Evolutionary conservation across 768 basidiomycete genomes (phyloP).

Genomic region (Dacryopinax primogenitus): DNA sequence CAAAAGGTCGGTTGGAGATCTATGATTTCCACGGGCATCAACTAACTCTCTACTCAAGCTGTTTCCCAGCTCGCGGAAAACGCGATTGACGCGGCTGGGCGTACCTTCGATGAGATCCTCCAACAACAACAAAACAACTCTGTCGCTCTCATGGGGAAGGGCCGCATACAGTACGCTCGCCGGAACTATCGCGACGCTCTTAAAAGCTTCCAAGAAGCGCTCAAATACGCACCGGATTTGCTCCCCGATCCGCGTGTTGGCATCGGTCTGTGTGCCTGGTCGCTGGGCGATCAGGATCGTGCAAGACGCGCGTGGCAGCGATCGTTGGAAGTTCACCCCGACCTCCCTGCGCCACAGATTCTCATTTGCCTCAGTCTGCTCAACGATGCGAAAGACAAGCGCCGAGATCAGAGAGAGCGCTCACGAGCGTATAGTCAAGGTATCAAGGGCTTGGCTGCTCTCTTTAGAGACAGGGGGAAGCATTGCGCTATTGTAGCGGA

Average conservation of each 20-base stretch:
- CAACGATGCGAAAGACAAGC: constrained; percentile 67
- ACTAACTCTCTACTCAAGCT: constrained; percentile 34
- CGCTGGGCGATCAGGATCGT: constrained; percentile 65
- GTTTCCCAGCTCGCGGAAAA: constrained; percentile 70
- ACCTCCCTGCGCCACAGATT: constrained; percentile 51
- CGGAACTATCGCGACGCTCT: constrained; percentile 68
- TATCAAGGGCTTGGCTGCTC: constrained; percentile 38
- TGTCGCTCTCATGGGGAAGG: constrained; percentile 79
- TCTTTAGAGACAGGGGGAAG: constrained; percentile 52
- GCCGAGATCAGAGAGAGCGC: constrained; percentile 50
- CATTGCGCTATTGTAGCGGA: constrained; percentile 59
- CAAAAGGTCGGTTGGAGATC: constrained; percentile 39
- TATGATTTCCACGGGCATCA: constrained; percentile 14
- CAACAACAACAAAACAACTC: constrained; percentile 70
- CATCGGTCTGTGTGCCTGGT: constrained; percentile 88
- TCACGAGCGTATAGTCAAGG: constrained; percentile 48
- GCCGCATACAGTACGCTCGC: constrained; percentile 69
- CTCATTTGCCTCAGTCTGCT: constrained; percentile 76
- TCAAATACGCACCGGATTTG: constrained; percentile 63
- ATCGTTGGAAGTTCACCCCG: constrained; percentile 66
- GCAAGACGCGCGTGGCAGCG: constrained; percentile 86
- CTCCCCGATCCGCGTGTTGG: constrained; percentile 89
- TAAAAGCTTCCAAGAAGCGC: constrained; percentile 71
- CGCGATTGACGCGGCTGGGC: constrained; percentile 67
- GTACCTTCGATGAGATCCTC: constrained; percentile 70